A percentile compares a stretch with the other conserved stretches of the same genome.
Evolutionary conservation across 2,329 filamentous ascomycete genomes (phyloP).

Genomic region (Cladophialophora carrionii): DNA sequence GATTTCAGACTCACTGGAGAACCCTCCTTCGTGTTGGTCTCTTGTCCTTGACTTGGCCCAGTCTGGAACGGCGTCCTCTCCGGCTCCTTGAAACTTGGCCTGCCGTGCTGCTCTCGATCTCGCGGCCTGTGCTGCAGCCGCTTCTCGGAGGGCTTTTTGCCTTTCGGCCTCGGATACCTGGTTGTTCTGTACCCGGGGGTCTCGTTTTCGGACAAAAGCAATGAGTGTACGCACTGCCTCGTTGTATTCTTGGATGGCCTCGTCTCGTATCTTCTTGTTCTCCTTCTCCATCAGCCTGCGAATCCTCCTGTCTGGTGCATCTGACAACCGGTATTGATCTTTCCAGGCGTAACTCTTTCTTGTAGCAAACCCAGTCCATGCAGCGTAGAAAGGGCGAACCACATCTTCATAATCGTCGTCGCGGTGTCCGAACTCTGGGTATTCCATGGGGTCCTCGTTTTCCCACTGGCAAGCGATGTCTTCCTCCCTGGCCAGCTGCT

Average conservation of each 20-base stretch:
- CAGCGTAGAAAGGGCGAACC: slow-evolving; percentile 77
- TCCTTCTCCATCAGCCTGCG: slow-evolving; percentile 92
- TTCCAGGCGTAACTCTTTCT: slow-evolving; percentile 87
- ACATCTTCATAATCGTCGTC: slow-evolving; percentile 73
- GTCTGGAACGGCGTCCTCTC: slow-evolving; percentile 59
- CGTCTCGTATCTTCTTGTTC: slow-evolving; percentile 81
- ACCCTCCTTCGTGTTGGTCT: slow-evolving; percentile 55
- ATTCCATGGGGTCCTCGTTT: slow-evolving; percentile 63
- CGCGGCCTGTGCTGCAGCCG: slow-evolving; percentile 81
- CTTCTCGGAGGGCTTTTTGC: slow-evolving; percentile 74
- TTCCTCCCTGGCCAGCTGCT: slow-evolving; percentile 79
- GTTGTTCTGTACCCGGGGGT: slow-evolving; percentile 80
- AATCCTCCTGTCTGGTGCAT: slow-evolving; percentile 82
- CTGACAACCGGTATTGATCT: slow-evolving; percentile 78
- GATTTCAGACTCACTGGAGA: slow-evolving; percentile 51
- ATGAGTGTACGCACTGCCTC: slow-evolving; percentile 86
- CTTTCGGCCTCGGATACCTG: slow-evolving; percentile 78
- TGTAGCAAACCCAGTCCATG: slow-evolving; percentile 81
- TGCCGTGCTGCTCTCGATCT: slow-evolving; percentile 79
- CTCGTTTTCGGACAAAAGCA: slow-evolving; percentile 84
- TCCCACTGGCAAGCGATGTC: slow-evolving; percentile 72
- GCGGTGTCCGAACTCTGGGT: slow-evolving; percentile 82
- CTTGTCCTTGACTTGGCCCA: slow-evolving; percentile 66
- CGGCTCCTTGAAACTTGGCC: slow-evolving; percentile 61
- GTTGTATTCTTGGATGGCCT: slow-evolving; percentile 85